Conservation (phyloP, 768 basidiomycete species). For the Paxillus involutus region DNA sequence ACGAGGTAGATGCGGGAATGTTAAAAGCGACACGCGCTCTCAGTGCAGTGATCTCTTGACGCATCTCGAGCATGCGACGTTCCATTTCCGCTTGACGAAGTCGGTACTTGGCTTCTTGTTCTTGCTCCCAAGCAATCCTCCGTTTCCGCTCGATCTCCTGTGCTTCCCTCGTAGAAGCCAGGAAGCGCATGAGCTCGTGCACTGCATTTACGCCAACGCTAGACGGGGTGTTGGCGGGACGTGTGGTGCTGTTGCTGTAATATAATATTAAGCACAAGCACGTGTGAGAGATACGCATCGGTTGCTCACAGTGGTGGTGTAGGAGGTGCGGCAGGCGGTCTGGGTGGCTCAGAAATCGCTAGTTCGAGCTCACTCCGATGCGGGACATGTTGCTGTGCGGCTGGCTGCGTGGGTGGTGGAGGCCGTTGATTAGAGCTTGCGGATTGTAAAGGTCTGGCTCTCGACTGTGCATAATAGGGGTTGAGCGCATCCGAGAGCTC, state of each 20-base stretch:
- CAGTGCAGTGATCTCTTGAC: conserved; percentile 49
- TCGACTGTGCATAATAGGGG: conserved; percentile 53
- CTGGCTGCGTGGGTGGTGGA: conserved; percentile 27
- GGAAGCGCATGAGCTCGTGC: conserved; percentile 59
- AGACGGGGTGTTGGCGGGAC: conserved; percentile 30
- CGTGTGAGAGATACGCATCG: neutral
- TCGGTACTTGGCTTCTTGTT: conserved; percentile 59
- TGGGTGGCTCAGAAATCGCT: conserved; percentile 48
- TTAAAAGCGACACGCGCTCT: conserved; percentile 38
- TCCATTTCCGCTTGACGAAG: conserved; percentile 62
- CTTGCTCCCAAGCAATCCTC: conserved; percentile 65
- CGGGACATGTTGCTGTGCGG: conserved; percentile 43
- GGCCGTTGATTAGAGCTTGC: conserved; percentile 16
- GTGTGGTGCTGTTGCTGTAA: conserved; percentile 11
- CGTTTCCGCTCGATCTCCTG: conserved; percentile 62
- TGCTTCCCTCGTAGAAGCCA: conserved; percentile 56
- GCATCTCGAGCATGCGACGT: conserved; percentile 52
- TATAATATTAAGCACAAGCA: neutral
- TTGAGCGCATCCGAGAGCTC: conserved; percentile 81
- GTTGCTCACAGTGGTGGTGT: conserved; percentile 39
- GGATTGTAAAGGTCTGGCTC: conserved; percentile 29
- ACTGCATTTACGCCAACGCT: conserved; percentile 44
- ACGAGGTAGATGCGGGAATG: conserved; percentile 9
- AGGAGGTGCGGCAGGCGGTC: conserved; percentile 24
- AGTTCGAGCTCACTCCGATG: conserved; percentile 67